A percentile compares a stretch with the other conserved stretches of the same genome.
Conservation (phyloP, 495 filamentous ascomycete species). For the Mycothermus thermophilus region DNA sequence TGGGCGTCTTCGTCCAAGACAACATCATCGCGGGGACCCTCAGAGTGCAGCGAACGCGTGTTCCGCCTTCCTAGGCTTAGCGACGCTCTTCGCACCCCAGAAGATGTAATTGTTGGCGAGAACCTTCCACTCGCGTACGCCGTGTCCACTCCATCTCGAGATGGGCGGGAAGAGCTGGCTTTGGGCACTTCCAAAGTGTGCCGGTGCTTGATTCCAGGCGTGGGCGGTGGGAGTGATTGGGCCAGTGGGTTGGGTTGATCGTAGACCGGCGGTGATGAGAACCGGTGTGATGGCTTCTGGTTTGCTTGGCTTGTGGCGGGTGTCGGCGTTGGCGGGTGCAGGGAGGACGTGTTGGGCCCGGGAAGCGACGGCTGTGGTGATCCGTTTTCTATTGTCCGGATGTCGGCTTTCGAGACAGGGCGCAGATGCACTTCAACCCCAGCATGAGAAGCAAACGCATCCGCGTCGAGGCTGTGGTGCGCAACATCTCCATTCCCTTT, state of each 20-base stretch:
- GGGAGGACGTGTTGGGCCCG: slow-evolving; percentile 15
- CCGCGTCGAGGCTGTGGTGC: slow-evolving; percentile 8
- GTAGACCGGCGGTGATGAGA: slow-evolving; percentile 58
- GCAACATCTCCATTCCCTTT: slow-evolving; percentile 7
- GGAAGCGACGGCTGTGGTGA: slow-evolving; percentile 6
- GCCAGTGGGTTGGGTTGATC: too few species aligned
- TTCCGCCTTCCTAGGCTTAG: slow-evolving; percentile 63
- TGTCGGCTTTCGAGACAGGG: slow-evolving; percentile 19
- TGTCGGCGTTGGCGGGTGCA: slow-evolving; percentile 29
- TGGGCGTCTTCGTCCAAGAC: slow-evolving; percentile 75
- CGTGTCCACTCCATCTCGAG: slow-evolving; percentile 47
- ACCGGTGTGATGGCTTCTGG: slow-evolving; percentile 43
- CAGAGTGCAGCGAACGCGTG: slow-evolving; percentile 74
- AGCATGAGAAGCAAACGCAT: background rate
- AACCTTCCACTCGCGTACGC: slow-evolving; percentile 63
- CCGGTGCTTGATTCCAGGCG: slow-evolving; percentile 53
- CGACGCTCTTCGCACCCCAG: slow-evolving; percentile 58
- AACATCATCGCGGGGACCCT: slow-evolving; percentile 68
- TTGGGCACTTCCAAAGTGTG: slow-evolving; percentile 84
- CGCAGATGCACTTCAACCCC: slow-evolving; percentile 20
- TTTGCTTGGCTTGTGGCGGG: slow-evolving; percentile 26
- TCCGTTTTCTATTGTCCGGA: slow-evolving; percentile 17
- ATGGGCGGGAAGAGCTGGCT: slow-evolving; percentile 31
- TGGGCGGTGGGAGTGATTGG: too few species aligned
- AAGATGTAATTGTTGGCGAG: slow-evolving; percentile 53